Base-by-base conservation (phyloP, 176 grass and related monocot species). In the Triticum turgidum region DNA sequence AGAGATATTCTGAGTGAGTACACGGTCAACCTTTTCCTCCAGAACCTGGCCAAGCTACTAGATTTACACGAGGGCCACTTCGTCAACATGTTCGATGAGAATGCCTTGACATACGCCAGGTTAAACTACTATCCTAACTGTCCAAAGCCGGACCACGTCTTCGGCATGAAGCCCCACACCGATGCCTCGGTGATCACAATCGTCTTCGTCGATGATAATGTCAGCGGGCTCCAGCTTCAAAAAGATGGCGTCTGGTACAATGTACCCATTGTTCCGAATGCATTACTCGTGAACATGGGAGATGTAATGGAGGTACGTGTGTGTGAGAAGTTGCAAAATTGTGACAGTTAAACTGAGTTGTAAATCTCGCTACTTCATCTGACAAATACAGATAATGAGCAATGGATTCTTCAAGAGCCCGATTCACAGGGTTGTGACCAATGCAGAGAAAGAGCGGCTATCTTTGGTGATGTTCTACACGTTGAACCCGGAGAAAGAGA, bases 71-170 rank as follows among this genome's bases (percentile, higher is more conserved):
- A 87, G 15, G 75, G 33, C 9, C 76, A 69, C 74, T 91, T 91
- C 6, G 17, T 37, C 27, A n/a, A 65, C 49, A 74, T 84, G 81
- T n/a, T 94, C 17, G 44, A 77, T 58, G 37, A 70, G 61, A 68
- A 88, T 9, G 73, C 83, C 27, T 20, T 62, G 68, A 78, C 85
- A 0, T 73, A 65, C 25, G 87, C 89, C 6, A 87, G 89, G 82
- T 87, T 94, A n/a, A 89, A 78, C 61, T 89, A 84, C 74, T 94
- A 91, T 32, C 92, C 92, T 25, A 64, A 58, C n/a, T 94, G 92
- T 15, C 73, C 81, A 7, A 68, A 41, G 54, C 89, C 92, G 1
- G 92, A 91, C 29, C 51, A 61, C 7, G 92, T 94, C 13, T 74
- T 87, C 17, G 92, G 89, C 61, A 5, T 94, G 30, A 91, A 87